A percentile compares a stretch with the other conserved stretches of the same genome.
Evolutionary conservation across 441 rosid genomes (phyloP).

Genomic region (Gossypium davidsonii): DNA sequence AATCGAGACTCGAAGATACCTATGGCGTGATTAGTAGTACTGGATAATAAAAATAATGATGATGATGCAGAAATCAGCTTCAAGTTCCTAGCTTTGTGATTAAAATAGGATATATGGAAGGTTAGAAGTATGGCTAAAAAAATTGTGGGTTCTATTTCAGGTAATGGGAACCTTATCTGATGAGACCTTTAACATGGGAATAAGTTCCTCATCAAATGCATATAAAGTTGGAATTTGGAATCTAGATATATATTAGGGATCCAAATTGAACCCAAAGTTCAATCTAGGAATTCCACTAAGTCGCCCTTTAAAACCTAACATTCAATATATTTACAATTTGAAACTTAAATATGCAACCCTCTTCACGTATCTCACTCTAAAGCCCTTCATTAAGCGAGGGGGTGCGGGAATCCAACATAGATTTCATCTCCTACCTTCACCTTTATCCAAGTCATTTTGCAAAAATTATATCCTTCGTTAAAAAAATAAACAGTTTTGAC

Average conservation of each 20-base stretch:
- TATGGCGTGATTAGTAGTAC: not conserved
- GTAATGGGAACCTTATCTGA: not conserved
- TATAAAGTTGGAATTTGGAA: not conserved
- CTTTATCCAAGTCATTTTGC: not conserved
- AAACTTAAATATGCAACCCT: not conserved
- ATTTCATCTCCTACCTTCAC: not conserved
- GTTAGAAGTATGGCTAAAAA: not conserved
- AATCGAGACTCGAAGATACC: not conserved
- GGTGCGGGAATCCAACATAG: not conserved
- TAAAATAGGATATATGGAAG: not conserved
- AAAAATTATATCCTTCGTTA: not conserved
- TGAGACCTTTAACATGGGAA: not conserved
- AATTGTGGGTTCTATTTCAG: not conserved
- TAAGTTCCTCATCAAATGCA: not conserved
- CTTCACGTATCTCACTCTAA: too few species aligned
- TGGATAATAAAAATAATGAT: not conserved
- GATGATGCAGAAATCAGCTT: not conserved
- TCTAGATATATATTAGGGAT: not conserved
- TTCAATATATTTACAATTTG: not conserved
- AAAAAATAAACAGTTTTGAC: not conserved
- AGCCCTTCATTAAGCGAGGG: too few species aligned
- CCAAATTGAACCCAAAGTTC: not conserved
- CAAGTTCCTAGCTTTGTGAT: not conserved
- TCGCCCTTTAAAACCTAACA: not conserved
- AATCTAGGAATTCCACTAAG: not conserved